phyloP scores from a whole-genome alignment of 768 basidiomycete genomes.

The Lyophyllum semitale region DNA sequence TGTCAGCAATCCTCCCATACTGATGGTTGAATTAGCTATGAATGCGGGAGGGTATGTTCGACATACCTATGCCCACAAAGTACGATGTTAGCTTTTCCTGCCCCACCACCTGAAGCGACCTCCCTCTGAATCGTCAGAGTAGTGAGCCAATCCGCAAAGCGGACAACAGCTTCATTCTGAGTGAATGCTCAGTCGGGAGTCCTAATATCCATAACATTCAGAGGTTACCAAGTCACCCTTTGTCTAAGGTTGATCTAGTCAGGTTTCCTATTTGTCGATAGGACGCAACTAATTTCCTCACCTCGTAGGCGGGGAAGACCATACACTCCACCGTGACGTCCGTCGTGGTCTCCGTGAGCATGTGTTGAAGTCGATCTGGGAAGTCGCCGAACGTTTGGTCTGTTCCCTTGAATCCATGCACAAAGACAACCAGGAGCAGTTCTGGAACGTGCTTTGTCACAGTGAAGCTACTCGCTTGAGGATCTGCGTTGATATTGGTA shows the following conservation, averaged over 20 bases:
- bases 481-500: neutral
- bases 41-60: neutral
- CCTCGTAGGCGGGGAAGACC: conserved; percentile 92
- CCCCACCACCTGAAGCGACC: conserved; percentile 71
- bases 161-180: conserved; percentile 78
- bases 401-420: conserved; percentile 71
- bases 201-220: neutral
- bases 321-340: conserved; percentile 65
- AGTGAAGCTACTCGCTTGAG: conserved; percentile 5
- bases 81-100: conserved; percentile 80
- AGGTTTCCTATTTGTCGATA: neutral
- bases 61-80: conserved; percentile 86
- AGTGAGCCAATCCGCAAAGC: conserved; percentile 92
- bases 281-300: conserved; percentile 26
- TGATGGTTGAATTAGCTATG: conserved; percentile 27
- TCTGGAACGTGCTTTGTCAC: conserved; percentile 33
- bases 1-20: conserved; percentile 91
- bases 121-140: conserved; percentile 86
- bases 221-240: conserved; percentile 81
- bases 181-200: conserved; percentile 7
- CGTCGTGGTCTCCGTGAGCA: conserved; percentile 66
- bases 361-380: conserved; percentile 76
- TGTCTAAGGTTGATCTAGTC: conserved; percentile 48
- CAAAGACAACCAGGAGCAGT: conserved; percentile 70
- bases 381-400: conserved; percentile 79